Conservation (phyloP, 169 alveolate species). For the Plasmodium sp. region DNA sequence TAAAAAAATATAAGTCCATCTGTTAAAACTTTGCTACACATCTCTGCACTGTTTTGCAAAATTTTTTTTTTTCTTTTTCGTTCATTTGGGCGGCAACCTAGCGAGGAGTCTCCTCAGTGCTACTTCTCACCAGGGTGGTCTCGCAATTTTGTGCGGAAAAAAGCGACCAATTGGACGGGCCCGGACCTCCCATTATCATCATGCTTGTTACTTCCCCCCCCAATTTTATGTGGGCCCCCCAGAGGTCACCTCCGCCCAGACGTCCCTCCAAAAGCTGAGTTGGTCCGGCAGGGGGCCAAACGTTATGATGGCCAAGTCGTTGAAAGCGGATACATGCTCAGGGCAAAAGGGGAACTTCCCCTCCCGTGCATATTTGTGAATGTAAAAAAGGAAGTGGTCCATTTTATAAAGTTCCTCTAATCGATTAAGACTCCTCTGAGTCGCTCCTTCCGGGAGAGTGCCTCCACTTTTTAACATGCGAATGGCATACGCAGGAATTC, state of each 20-base stretch:
- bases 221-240: neutral
- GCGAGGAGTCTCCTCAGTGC: neutral
- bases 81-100: neutral
- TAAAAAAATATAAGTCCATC: neutral
- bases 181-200: neutral
- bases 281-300: constrained; percentile 10
- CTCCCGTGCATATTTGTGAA: constrained; percentile 16
- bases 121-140: neutral
- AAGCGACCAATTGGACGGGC: neutral
- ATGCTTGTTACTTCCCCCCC: neutral
- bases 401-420: constrained; percentile 4
- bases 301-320: constrained; percentile 19
- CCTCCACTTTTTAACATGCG: neutral
- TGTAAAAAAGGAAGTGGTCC: constrained; percentile 38
- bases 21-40: neutral
- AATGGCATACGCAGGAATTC: constrained; percentile 21
- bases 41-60: neutral
- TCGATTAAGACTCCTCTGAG: neutral
- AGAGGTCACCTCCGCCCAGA: neutral
- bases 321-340: constrained; percentile 27
- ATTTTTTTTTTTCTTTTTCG: no score
- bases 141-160: neutral
- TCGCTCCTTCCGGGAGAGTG: neutral
- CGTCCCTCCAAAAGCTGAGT: constrained; percentile 10
- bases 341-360: constrained; percentile 27